Evolutionary conservation across 2,329 filamentous ascomycete genomes (phyloP).

Genomic region (Aquanectria penicillioides): DNA sequence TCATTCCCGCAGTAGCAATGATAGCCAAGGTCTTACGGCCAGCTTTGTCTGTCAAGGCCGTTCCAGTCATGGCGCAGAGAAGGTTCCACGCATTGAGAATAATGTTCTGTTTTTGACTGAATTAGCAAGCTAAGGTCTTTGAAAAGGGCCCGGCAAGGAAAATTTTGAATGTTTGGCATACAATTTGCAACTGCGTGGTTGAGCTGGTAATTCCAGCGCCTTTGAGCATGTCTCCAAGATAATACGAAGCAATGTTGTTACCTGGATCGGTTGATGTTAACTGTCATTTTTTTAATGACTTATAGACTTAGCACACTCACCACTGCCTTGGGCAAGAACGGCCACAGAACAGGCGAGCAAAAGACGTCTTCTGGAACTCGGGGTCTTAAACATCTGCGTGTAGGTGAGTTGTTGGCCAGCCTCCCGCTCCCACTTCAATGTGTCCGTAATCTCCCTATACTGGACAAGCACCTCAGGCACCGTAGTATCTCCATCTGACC

Average conservation of each 20-base stretch:
- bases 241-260: slow-evolving; percentile 52
- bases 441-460: slow-evolving; percentile 53
- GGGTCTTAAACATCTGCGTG: not conserved
- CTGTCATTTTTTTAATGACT: not conserved
- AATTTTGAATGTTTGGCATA: slow-evolving; percentile 33
- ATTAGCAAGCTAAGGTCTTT: no score
- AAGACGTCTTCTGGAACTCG: not conserved
- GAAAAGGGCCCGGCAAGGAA: not conserved
- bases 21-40: not conserved
- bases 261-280: not conserved
- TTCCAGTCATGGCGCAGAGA: slow-evolving; percentile 52
- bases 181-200: slow-evolving; percentile 54
- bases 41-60: slow-evolving; percentile 48
- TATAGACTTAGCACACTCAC: no score
- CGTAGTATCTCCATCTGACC: slow-evolving; percentile 52
- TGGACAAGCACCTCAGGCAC: slow-evolving; percentile 39
- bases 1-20: not conserved
- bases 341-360: no score
- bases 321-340: no score
- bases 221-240: slow-evolving; percentile 52
- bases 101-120: slow-evolving; percentile 50
- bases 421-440: slow-evolving; percentile 27
- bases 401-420: not conserved
- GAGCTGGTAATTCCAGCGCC: slow-evolving; percentile 57
- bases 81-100: slow-evolving; percentile 62